phyloP scores from a whole-genome alignment of 75 land plant species.

The Ceratopteris richardii region DNA sequence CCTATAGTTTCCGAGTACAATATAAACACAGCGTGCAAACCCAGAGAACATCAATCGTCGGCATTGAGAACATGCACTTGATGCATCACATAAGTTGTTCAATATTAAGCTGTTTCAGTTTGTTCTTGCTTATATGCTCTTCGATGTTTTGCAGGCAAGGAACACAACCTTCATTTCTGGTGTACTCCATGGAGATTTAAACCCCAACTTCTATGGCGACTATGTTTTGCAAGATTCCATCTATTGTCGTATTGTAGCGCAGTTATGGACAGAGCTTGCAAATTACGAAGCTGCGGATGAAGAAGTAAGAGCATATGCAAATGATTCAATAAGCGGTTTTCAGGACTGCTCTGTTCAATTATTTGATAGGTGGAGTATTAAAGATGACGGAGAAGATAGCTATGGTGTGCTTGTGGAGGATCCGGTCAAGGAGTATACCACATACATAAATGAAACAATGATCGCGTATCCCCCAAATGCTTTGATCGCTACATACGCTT shows the following conservation, averaged over 20 bases:
- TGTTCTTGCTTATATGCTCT: too few relatives aligned
- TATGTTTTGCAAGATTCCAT: not conserved
- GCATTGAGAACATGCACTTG: too few relatives aligned
- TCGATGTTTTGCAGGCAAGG: too few relatives aligned
- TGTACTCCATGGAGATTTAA: not conserved
- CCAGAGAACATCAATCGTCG: too few relatives aligned
- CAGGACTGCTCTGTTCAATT: not conserved
- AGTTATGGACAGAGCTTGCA: not conserved
- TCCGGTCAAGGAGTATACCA: not conserved
- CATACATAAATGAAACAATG: not conserved
- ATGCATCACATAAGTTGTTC: too few relatives aligned
- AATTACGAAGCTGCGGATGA: not conserved
- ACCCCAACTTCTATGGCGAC: not conserved
- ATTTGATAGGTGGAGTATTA: not conserved
- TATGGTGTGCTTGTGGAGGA: not conserved
- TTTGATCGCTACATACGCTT: not conserved
- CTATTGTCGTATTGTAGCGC: too few relatives aligned
- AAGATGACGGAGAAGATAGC: not conserved
- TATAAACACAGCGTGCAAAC: too few relatives aligned
- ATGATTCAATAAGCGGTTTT: not conserved
- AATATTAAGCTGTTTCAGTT: too few relatives aligned
- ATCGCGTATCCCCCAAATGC: not conserved
- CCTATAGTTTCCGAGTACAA: too few relatives aligned
- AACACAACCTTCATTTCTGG: not conserved
- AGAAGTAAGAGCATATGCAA: not conserved